Conservation (phyloP, 805 yeast genomes). For the Middelhovenomyces tepae region DNA sequence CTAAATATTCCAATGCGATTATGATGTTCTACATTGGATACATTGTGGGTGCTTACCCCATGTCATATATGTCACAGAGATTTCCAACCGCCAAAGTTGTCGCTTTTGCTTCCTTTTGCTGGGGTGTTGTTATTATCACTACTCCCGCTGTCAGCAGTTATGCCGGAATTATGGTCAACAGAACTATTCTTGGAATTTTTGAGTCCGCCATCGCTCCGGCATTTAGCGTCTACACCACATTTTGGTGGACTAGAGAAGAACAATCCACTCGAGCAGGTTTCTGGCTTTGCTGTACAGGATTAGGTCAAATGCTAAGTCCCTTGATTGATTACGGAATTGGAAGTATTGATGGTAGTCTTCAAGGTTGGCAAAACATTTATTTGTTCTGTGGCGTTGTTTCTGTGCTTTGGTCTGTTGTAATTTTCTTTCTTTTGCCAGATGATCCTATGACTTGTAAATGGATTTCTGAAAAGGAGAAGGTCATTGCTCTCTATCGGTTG, state of each 20-base stretch:
- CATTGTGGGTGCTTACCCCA: constrained; percentile 26
- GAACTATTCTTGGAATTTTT: constrained; percentile 11
- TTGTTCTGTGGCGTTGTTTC: constrained; percentile 44
- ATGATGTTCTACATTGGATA: constrained; percentile 38
- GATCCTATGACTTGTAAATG: constrained; percentile 46
- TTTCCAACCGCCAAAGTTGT: constrained; percentile 22
- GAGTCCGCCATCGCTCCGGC: constrained; percentile 11
- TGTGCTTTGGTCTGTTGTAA: constrained; percentile 26
- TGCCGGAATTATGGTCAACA: constrained; percentile 30
- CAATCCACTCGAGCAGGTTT: constrained; percentile 7
- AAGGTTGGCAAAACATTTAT: constrained; percentile 42
- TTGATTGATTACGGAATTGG: constrained; percentile 39
- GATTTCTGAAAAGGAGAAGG: constrained; percentile 40
- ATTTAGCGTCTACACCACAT: constrained; percentile 9
- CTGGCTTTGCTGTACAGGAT: no score
- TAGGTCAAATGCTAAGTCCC: constrained; percentile 27
- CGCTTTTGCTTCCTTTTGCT: constrained; percentile 30
- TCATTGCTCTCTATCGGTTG: constrained; percentile 38
- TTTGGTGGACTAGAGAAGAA: constrained; percentile 9
- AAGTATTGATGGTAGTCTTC: constrained; percentile 34
- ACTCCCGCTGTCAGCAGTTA: constrained; percentile 39
- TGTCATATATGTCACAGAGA: constrained; percentile 8
- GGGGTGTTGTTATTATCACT: constrained; percentile 29
- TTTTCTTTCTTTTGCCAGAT: constrained; percentile 40
- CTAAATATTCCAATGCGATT: constrained; percentile 42